Evolutionary conservation across 1,139 yeast species (phyloP).

Genomic region (Sugiyamaella japonica): DNA sequence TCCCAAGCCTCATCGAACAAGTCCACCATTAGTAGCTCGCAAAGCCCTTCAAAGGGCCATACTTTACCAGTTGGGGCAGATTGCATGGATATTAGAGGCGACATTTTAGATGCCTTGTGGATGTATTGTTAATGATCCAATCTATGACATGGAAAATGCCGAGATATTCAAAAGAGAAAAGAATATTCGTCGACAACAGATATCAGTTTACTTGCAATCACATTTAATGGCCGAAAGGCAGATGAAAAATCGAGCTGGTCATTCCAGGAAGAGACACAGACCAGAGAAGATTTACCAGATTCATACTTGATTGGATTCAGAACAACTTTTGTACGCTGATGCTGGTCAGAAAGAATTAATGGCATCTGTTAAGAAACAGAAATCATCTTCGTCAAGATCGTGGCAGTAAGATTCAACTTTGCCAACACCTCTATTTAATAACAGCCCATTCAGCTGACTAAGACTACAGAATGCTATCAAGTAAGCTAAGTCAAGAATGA

Average conservation of each 20-base stretch:
- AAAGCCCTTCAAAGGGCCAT: constrained; percentile 99
- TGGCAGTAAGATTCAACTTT: constrained; percentile 75
- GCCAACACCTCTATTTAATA: constrained; percentile 81
- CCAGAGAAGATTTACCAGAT: constrained; percentile 52
- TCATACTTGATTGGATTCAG: constrained; percentile 82
- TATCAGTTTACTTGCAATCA: constrained; percentile 73
- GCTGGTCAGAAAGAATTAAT: constrained; percentile 63
- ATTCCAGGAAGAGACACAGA: constrained; percentile 53
- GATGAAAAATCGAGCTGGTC: constrained; percentile 71
- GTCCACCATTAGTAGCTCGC: constrained; percentile 76
- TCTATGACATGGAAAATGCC: constrained; percentile 72
- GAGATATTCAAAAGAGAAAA: constrained; percentile 53
- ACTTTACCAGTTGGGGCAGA: constrained; percentile 74
- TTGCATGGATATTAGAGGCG: constrained; percentile 73
- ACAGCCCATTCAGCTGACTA: constrained; percentile 92
- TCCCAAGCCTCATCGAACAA: constrained; percentile 91
- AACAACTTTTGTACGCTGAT: constrained; percentile 83
- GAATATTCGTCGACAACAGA: constrained; percentile 62
- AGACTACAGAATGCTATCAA: constrained; percentile 78
- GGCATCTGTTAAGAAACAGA: constrained; percentile 65
- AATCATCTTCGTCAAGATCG: constrained; percentile 63
- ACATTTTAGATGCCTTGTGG: constrained; percentile 65
- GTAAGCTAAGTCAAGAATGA: constrained; percentile 80
- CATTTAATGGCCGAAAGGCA: constrained; percentile 72
- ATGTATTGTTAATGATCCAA: constrained; percentile 83